A percentile compares a stretch with the other conserved stretches of the same genome.
Evolutionary conservation across 352 stramenopile genomes (phyloP).

Genomic region (Elongisporangium prolatum): DNA sequence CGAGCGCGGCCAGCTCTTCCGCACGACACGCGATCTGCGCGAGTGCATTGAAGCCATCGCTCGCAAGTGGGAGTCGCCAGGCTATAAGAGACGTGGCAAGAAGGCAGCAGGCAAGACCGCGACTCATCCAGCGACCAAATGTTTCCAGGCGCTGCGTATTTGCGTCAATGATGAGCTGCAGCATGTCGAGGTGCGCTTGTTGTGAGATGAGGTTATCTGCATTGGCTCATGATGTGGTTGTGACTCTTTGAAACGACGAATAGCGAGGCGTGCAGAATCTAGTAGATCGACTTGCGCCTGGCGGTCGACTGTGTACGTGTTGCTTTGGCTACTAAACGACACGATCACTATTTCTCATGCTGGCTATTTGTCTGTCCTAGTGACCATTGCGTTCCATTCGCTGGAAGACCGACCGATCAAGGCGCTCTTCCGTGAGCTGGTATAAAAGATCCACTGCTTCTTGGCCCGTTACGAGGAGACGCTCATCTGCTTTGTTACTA

Average conservation of each 20-base stretch:
- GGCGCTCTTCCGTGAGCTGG: slow-evolving; percentile 58
- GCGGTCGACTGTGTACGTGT: slow-evolving; percentile 46
- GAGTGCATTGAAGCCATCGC: slow-evolving; percentile 76
- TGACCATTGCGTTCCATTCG: slow-evolving; percentile 82
- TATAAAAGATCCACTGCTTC: slow-evolving; percentile 11
- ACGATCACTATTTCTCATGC: slow-evolving; percentile 1
- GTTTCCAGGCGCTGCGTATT: slow-evolving; percentile 80
- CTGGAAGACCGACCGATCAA: slow-evolving; percentile 83
- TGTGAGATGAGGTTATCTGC: neutral
- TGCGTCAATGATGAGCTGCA: slow-evolving; percentile 78
- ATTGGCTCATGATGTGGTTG: neutral
- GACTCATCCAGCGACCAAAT: slow-evolving; percentile 67
- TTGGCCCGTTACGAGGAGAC: neutral
- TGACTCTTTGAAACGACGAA: neutral
- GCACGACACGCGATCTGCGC: slow-evolving; percentile 57
- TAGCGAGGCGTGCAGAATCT: slow-evolving; percentile 48
- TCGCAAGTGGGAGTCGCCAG: slow-evolving; percentile 47
- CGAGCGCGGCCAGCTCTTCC: slow-evolving; percentile 38
- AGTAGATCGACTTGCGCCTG: slow-evolving; percentile 40
- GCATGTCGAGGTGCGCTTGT: slow-evolving; percentile 37
- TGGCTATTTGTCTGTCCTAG: slow-evolving; percentile 13
- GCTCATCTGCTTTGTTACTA: slow-evolving; percentile 2
- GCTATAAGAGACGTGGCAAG: slow-evolving; percentile 15
- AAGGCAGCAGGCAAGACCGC: slow-evolving; percentile 10
- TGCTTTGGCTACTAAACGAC: neutral